Base-by-base conservation (phyloP, 2,329 filamentous ascomycete genomes). In the Fusarium heterosporum region DNA sequence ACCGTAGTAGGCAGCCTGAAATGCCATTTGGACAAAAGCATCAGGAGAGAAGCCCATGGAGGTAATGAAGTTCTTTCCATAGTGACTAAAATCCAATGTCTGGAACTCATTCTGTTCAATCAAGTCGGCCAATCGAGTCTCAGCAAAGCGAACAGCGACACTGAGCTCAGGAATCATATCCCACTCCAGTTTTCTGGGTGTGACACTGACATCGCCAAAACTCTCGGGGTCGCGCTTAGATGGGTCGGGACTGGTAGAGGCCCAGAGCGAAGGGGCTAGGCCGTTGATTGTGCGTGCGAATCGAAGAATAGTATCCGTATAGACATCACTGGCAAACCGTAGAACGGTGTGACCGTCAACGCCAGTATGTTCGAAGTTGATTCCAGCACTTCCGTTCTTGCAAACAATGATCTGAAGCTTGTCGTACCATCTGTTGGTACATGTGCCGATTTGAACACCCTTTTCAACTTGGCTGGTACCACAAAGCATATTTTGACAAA, bases 401-500 rank as follows among this genome's bases (percentile, higher is more conserved):
- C 96, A 98, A 49, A 99, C 96, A 54, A 99, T 98, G 65, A 99
- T 97, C 76, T 99, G 96, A 46, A 99, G 84, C 82, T 99, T 99
- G 81, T 99, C 96, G 75, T 99, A 99, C 96, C 96, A 99, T 64
- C 96, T 86, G 78, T 99, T 99, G 14, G 95, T 97, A 80, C 96
- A 99, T 3, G 96, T 98, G 29, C 96, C 96, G 42, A 97, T 93
- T 79, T 99, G 96, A 3, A 99, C 92, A 6, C 96, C 96, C 75
- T 91, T 92, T 73, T 97, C 92, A 13, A 98, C 90, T 74, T 96
- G 90, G 71, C 91, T 97, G 0, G 93, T 97, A 42, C 96, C 96
- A 74, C 96, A 98, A 13, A 99, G 90, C 95, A 99, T 98, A 78
- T 98, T 99, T 76, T 93, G 93, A 78, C 94, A 97, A n/a, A 98